These are phyloP conservation scores for Senna tora DNA, from an alignment of 306 rosid genomes.

Conservation along the genomic window DNA sequence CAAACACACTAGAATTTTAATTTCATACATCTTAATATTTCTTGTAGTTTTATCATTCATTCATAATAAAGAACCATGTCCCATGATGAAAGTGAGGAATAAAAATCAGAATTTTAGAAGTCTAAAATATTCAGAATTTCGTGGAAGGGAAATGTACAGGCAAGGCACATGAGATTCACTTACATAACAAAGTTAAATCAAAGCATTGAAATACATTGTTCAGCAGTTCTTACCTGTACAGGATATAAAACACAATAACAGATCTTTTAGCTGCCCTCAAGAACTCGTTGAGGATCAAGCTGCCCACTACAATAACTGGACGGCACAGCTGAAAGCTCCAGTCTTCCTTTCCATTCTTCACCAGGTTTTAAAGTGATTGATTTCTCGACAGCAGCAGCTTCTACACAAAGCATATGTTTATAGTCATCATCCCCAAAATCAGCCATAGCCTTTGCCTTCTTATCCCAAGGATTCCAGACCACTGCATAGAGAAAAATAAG, in stretches of 20 bases:
- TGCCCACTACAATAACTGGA: slow-evolving; percentile 88
- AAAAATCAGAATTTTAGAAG: background rate
- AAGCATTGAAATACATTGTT: background rate
- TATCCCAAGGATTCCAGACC: slow-evolving; percentile 97
- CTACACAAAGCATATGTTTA: slow-evolving; percentile 80
- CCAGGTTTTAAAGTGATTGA: slow-evolving; percentile 79
- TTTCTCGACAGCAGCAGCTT: slow-evolving; percentile 74
- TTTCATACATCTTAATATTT: background rate
- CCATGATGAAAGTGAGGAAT: background rate
- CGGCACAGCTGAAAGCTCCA: slow-evolving; percentile 75
- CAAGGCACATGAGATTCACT: background rate
- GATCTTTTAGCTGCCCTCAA: slow-evolving; percentile 56
- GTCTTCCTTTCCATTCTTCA: slow-evolving; percentile 88
- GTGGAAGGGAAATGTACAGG: background rate
- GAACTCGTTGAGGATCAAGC: slow-evolving; percentile 75
- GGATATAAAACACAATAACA: slow-evolving; percentile 46
- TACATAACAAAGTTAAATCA: background rate
- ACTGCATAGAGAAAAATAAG: slow-evolving; percentile 44
- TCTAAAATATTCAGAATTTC: slow-evolving; percentile 10
- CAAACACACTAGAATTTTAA: background rate
- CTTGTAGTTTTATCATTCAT: background rate
- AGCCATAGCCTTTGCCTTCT: slow-evolving; percentile 76
- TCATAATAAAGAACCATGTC: background rate
- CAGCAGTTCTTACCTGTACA: slow-evolving; percentile 57
- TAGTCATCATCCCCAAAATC: slow-evolving; percentile 91